Base-by-base conservation (phyloP, 2,329 filamentous ascomycete species). In the Metarhizium anisopliae region DNA sequence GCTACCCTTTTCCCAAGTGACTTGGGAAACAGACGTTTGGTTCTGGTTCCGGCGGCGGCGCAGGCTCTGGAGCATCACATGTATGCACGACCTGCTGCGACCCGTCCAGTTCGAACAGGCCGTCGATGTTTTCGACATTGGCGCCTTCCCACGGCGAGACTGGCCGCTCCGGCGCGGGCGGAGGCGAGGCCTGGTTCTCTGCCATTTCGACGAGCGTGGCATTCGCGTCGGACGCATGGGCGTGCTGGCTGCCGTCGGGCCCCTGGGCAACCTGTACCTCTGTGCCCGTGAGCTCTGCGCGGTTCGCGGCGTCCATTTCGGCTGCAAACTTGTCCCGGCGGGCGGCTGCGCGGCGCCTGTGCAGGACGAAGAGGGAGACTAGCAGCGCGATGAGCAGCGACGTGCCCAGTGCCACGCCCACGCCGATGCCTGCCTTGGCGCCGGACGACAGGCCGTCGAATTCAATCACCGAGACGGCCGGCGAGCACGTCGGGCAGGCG, bases 341-440 rank as follows among this genome's bases (percentile, higher is more conserved):
- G 40, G 42, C 16, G 7, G 8, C 11, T 25, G 2, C n/a, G n/a
- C 74, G 70, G 7, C 71, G 63, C 29, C 70, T 72, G 35, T 69
- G 65, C 32, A 81, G 55, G 56, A 74, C 11, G 8, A n/a, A 80
- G 56, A 79, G 69, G 75, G 77, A 84, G 0, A 73, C 70, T 16
- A 74, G 58, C 3, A 62, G 63, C 3, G 72, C 77, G 42, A 80
- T 67, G 14, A 80, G 45, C 6, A 74, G 49, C 3, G 72, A 68
- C 1, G 69, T 72, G 32, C 69, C 77, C 0, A 79, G 64, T 1
- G 77, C 72, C 3, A 78, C 74, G 18, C 79, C 82, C 0, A 78
- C 71, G 6, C 76, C 80, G n/a, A 85, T 77, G 2, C 82, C 82
- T 0, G 77, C 80, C 61, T 78, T 81, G 2, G 79, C 80, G 1